Evolutionary conservation across 2,329 filamentous ascomycete species (phyloP), one percentile per base, ranked within the genome.

Genomic region (Fusarium proliferatum): DNA sequence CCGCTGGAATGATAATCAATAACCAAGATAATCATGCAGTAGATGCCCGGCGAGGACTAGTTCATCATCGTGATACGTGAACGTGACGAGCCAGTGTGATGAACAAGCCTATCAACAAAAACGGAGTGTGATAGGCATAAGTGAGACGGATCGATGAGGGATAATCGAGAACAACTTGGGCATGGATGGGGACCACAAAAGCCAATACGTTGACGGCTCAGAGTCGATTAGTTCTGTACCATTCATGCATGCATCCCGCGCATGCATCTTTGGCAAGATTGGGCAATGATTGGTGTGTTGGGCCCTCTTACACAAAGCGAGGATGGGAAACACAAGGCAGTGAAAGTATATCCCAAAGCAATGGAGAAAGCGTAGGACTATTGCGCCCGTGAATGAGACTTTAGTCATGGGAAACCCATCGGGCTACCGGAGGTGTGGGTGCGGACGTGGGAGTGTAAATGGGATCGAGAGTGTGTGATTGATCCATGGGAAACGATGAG

Each of bases 241-340:
- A 67, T 71, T 48, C 51, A 78, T 78, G 76, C 77, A 78, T 78
- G 74, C 74, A 78, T 78, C 77, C 77, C 77, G 61, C 76, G 74
- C 76, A 72, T 74, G 66, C 71, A 65, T 67, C 62, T 63, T 51
- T 61, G 42, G 66, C 43, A 64, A 59, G 51, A 56, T 67, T 66
- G 56, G 63, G 61, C 34, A 55, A 53, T 60, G 52, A 59, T 58
- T 72, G 66, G 56, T 64, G 62, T 68, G 42, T 42, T 62, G 38
- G 39, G 49, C 34, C 64, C 48, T 72, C 61, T 33, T 49, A 36
- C 26, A 42, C 23, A n/a, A 49, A 39, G 39, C 43, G 46, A 38
- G 23, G 33, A 59, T 64, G 48, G 49, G 39, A 41, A 56, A 46
- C 23, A 36, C 39, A 53, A 48, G 49, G 57, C 45, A 68, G 56